phyloP scores from a whole-genome alignment of 306 rosid genomes.

The Cyclanthera cordifolia region DNA sequence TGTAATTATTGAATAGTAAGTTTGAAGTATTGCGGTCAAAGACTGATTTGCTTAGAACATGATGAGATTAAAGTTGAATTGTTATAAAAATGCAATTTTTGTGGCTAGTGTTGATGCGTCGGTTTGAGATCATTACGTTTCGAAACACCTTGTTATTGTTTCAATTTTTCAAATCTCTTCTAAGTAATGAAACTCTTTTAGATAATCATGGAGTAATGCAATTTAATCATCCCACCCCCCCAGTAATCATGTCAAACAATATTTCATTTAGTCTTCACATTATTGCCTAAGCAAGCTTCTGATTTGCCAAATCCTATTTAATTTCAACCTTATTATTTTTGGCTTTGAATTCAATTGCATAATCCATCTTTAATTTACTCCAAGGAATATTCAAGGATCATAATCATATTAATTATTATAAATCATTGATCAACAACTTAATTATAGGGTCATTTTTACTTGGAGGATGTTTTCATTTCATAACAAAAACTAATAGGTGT shows the following conservation, averaged over 20 bases:
- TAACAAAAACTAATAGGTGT: not conserved
- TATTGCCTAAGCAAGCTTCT: not conserved
- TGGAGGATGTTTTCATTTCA: not conserved
- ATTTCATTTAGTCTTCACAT: not conserved
- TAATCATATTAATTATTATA: not conserved
- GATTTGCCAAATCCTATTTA: not conserved
- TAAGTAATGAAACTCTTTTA: not conserved
- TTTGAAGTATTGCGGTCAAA: not conserved
- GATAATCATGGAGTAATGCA: not conserved
- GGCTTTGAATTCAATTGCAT: not conserved
- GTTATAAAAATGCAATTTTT: not conserved
- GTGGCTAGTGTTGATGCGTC: not conserved
- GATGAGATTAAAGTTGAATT: not conserved
- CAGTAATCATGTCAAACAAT: not conserved
- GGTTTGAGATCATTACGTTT: conserved; percentile 4
- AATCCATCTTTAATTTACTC: not conserved
- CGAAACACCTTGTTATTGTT: not conserved
- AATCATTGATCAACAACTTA: no score
- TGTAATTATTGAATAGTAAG: not conserved
- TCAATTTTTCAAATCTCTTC: not conserved
- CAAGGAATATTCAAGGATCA: not conserved
- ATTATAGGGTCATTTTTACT: not conserved
- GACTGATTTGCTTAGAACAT: not conserved
- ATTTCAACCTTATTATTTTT: not conserved
- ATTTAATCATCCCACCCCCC: not conserved